phyloP scores from a whole-genome alignment of 805 yeast genomes.

The Brettanomyces naardenensis region DNA sequence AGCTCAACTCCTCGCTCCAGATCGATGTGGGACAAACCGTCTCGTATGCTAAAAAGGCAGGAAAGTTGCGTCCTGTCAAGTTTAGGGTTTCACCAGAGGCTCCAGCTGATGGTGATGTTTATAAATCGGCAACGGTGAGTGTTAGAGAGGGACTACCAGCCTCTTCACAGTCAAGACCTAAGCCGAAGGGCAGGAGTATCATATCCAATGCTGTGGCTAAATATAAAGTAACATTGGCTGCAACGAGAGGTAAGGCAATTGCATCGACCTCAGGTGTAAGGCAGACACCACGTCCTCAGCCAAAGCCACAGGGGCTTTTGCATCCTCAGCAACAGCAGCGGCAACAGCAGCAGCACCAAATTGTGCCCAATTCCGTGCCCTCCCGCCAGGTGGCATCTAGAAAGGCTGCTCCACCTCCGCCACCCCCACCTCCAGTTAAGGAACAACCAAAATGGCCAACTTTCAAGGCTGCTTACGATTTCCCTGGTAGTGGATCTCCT shows the following conservation, averaged over 20 bases:
- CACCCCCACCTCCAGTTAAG: slow-evolving; percentile 70
- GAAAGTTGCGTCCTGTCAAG: slow-evolving; percentile 66
- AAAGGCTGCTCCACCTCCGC: slow-evolving; percentile 42
- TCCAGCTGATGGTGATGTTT: slow-evolving; percentile 60
- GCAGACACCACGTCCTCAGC: slow-evolving; percentile 3
- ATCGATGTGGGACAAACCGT: slow-evolving; percentile 66
- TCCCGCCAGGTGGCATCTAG: not conserved
- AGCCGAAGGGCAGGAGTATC: slow-evolving; percentile 52
- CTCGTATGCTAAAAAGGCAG: slow-evolving; percentile 86
- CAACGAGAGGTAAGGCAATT: slow-evolving; percentile 15
- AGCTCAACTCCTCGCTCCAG: slow-evolving; percentile 46
- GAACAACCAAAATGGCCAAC: slow-evolving; percentile 64
- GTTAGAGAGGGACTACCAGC: slow-evolving; percentile 78
- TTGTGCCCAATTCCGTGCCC: not conserved
- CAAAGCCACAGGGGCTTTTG: not conserved
- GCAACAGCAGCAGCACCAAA: slow-evolving; percentile 5
- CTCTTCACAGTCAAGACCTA: slow-evolving; percentile 57
- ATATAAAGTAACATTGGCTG: slow-evolving; percentile 13
- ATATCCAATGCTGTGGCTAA: slow-evolving; percentile 5
- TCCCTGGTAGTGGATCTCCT: slow-evolving; percentile 77
- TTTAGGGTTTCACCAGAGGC: slow-evolving; percentile 54
- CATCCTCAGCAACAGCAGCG: not conserved
- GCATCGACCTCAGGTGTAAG: not conserved
- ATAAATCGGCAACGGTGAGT: slow-evolving; percentile 82
- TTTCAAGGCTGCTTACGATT: slow-evolving; percentile 80